Evolutionary conservation across 768 basidiomycete genomes (phyloP), one percentile per base, ranked within the genome.

Genomic region (Amanita molliuscula): DNA sequence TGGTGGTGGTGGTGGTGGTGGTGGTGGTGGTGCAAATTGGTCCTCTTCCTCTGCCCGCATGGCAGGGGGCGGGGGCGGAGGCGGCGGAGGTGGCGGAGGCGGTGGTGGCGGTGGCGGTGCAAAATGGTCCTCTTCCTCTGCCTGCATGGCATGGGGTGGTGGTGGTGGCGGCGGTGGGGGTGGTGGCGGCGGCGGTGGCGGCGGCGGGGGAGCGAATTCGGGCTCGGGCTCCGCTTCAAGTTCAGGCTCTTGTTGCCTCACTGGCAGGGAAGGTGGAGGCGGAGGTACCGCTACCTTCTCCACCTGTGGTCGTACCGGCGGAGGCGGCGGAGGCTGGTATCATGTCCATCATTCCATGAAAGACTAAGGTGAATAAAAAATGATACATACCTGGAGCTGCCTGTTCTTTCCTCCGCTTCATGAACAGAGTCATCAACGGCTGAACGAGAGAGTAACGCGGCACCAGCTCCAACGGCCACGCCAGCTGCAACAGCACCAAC

Each of bases 1-100:
- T 0, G 77, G 74, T 0, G 77, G 74, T 0, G 77, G 73, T 0
- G 76, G 75, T 0, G 77, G 76, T 4, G 74, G 73, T 2, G 77
- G 74, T 4, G 74, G 70, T 0, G 26, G 34, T 3, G 36, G 7
- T 6, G 16, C 2, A 15, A 29, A 38, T n/a, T 48, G 23, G 1
- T 41, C 48, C 37, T 40, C 37, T 28, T 36, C 29, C 10, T 20
- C n/a, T 18, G 21, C 33, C 2, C 70, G 70, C 0, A 71, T 73
- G 0, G 43, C 16, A 10, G 44, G 35, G 4, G n/a, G 35, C 2
- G 16, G 35, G 1, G 35, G 18, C 10, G 42, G 44, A 3, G 44
- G 44, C 11, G 31, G 44, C 1, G 43, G 43, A 6, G 44, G 44
- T 9, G 76, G 74, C 0, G 65, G 64, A 0, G 63, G 64, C 0